phyloP scores from a whole-genome alignment of 805 yeast genomes.

The Ogataea paradorogensis region DNA sequence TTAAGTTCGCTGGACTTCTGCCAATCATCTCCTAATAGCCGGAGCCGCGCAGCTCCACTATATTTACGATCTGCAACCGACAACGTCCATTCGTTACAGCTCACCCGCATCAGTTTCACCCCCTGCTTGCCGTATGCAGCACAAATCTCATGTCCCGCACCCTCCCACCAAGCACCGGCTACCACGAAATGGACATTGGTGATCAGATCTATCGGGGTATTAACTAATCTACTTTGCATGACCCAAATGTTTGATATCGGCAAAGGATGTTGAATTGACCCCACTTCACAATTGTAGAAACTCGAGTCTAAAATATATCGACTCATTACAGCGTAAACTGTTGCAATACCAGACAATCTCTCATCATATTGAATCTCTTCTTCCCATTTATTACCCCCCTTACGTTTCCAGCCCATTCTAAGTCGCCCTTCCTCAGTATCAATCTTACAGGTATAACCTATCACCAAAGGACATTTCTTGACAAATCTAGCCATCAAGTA shows the following conservation, averaged over 20 bases:
- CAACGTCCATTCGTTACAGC: slow-evolving; percentile 52
- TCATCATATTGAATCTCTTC: slow-evolving; percentile 74
- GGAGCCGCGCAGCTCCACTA: slow-evolving; percentile 77
- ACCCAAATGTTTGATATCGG: slow-evolving; percentile 64
- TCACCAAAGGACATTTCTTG: slow-evolving; percentile 84
- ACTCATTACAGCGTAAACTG: slow-evolving; percentile 76
- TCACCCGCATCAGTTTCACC: slow-evolving; percentile 49
- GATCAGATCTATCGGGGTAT: slow-evolving; percentile 48
- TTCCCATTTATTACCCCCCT: slow-evolving; percentile 47
- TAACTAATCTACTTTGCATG: slow-evolving; percentile 68
- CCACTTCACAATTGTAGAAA: slow-evolving; percentile 23
- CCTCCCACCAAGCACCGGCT: slow-evolving; percentile 90
- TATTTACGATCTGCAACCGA: slow-evolving; percentile 48
- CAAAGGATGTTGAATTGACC: slow-evolving; percentile 44
- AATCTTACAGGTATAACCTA: slow-evolving; percentile 74
- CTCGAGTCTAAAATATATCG: slow-evolving; percentile 38
- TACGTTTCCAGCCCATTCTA: slow-evolving; percentile 85
- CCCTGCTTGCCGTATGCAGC: slow-evolving; percentile 68
- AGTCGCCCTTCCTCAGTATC: slow-evolving; percentile 79
- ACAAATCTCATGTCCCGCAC: slow-evolving; percentile 57
- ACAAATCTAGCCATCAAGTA: slow-evolving; percentile 75
- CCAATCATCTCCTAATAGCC: slow-evolving; percentile 83
- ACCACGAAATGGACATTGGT: slow-evolving; percentile 69
- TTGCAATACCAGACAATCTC: slow-evolving; percentile 79
- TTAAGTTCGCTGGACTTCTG: slow-evolving; percentile 42